phyloP scores from a whole-genome alignment of 345 rosid species.

The Gossypium australe region DNA sequence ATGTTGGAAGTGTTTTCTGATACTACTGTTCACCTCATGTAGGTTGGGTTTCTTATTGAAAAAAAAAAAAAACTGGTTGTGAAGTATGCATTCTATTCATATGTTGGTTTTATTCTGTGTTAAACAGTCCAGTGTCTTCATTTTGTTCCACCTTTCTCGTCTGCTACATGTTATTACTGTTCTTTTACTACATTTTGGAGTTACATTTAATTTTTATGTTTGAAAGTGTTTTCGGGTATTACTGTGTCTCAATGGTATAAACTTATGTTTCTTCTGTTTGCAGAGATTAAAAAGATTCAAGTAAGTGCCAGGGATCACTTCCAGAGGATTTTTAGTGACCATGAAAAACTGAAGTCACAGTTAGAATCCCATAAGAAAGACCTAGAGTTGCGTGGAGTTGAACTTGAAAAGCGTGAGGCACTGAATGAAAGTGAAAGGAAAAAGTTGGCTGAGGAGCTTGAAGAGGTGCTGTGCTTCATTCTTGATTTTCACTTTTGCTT shows the following conservation, averaged over 20 bases:
- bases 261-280: constrained; percentile 19
- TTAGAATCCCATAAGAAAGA: constrained; percentile 69
- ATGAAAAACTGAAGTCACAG: constrained; percentile 73
- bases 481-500: neutral
- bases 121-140: neutral
- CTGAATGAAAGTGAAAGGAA: constrained; percentile 70
- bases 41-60: neutral
- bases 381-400: constrained; percentile 61
- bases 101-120: neutral
- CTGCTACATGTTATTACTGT: constrained; percentile 3
- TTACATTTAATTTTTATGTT: neutral
- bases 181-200: neutral
- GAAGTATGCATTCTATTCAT: neutral
- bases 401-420: constrained; percentile 82
- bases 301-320: constrained; percentile 68
- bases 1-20: neutral
- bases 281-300: constrained; percentile 81
- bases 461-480: constrained; percentile 42
- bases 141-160: too few relatives aligned
- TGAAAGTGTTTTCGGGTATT: neutral
- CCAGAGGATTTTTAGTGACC: constrained; percentile 69
- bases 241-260: neutral
- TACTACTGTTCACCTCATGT: neutral
- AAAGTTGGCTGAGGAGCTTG: constrained; percentile 58
- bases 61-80: neutral